Conservation (phyloP, 768 basidiomycete species). For the Termitomyces sp. region DNA sequence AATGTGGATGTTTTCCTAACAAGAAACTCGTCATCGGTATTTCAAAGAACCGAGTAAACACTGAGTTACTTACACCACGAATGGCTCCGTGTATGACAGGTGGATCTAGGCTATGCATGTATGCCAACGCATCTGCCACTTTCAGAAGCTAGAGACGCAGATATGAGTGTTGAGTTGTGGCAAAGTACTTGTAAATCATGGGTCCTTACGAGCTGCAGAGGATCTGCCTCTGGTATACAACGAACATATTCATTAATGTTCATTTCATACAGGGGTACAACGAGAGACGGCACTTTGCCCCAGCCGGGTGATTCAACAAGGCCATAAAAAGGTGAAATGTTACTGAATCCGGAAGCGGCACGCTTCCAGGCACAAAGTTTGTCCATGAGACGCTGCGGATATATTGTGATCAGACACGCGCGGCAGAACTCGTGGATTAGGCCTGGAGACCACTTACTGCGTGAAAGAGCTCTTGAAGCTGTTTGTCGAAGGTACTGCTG, state of each 20-base stretch:
- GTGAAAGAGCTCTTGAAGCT: neutral
- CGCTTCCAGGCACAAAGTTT: slow-evolving; percentile 15
- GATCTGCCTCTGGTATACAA: slow-evolving; percentile 1
- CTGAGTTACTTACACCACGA: slow-evolving; percentile 18
- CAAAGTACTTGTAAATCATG: neutral
- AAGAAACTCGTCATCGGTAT: neutral
- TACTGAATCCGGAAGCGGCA: slow-evolving; percentile 8
- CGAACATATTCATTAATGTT: slow-evolving; percentile 12
- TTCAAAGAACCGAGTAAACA: neutral
- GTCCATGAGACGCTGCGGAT: slow-evolving; percentile 4
- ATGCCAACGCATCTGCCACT: slow-evolving; percentile 19
- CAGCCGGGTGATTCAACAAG: slow-evolving; percentile 3
- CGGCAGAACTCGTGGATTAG: neutral
- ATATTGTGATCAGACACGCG: neutral
- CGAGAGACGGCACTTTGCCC: slow-evolving; percentile 10
- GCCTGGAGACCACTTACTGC: slow-evolving; percentile 1
- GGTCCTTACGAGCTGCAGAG: slow-evolving; percentile 6
- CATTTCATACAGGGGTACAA: slow-evolving; percentile 8
- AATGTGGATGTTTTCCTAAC: slow-evolving; percentile 22
- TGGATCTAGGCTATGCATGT: slow-evolving; percentile 18
- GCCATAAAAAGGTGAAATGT: slow-evolving; percentile 14
- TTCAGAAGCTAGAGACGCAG: slow-evolving; percentile 8
- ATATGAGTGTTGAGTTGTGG: neutral
- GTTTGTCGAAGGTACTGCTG: neutral
- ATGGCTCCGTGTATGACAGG: slow-evolving; percentile 22